Evolutionary conservation across 371 early-diverging fungal species (phyloP).

Genomic region (Circinella minor): DNA sequence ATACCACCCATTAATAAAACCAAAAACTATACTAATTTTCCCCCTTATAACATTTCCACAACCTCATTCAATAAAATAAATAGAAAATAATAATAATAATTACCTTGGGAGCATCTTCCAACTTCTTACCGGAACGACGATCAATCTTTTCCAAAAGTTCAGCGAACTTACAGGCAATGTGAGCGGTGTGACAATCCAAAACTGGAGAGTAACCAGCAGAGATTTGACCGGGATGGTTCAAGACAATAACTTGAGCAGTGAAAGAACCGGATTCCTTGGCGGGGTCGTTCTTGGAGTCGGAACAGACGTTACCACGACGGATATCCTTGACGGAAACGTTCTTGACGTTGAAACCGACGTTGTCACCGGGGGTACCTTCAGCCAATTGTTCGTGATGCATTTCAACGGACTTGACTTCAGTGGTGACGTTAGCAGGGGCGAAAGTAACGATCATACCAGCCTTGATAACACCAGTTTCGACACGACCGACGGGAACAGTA

Average conservation of each 20-base stretch:
- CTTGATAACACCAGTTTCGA: conserved; percentile 94
- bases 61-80: too few species aligned
- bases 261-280: conserved; percentile 92
- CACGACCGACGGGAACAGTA: conserved; percentile 95
- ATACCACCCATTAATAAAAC: not conserved
- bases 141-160: conserved; percentile 95
- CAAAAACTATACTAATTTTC: not conserved
- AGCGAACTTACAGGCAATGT: conserved; percentile 93
- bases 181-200: conserved; percentile 96
- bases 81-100: not conserved
- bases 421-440: conserved; percentile 85
- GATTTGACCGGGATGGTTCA: conserved; percentile 97
- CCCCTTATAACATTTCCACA: not conserved
- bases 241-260: conserved; percentile 93
- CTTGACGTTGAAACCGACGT: conserved; percentile 98
- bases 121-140: conserved; percentile 74
- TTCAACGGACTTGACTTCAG: conserved; percentile 98
- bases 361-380: conserved; percentile 97
- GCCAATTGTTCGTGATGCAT: conserved; percentile 96
- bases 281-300: conserved; percentile 96
- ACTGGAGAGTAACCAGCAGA: conserved; percentile 91
- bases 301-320: conserved; percentile 96
- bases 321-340: conserved; percentile 96
- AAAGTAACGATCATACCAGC: conserved; percentile 92
- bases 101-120: conserved; percentile 26